phyloP scores from a whole-genome alignment of 495 filamentous ascomycete species.

The Tuber umbilicatum region DNA sequence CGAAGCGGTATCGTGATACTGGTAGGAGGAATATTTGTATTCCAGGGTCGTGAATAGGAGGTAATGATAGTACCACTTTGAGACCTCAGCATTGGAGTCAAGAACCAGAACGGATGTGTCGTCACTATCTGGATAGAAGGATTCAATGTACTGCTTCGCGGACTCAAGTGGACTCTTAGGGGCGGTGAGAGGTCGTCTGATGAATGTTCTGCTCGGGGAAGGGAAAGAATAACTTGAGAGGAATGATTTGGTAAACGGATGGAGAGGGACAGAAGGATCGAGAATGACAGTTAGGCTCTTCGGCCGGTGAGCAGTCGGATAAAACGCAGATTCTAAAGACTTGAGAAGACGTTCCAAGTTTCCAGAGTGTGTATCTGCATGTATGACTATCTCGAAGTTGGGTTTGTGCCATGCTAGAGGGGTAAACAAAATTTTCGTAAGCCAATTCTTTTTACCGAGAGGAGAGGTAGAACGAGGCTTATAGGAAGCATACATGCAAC shows the following conservation, averaged over 20 bases:
- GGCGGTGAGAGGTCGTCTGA: conserved; percentile 46
- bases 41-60: conserved; percentile 55
- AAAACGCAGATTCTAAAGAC: conserved; percentile 57
- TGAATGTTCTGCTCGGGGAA: conserved; percentile 49
- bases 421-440: conserved; percentile 14
- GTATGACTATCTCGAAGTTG: conserved; percentile 57
- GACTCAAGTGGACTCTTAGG: conserved; percentile 44
- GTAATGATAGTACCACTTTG: conserved; percentile 62
- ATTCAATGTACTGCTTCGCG: conserved; percentile 55
- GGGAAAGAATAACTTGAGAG: conserved; percentile 53
- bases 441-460: conserved; percentile 11
- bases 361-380: conserved; percentile 53
- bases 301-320: conserved; percentile 49
- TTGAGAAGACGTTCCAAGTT: conserved; percentile 56
- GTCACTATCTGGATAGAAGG: conserved; percentile 55
- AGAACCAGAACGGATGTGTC: conserved; percentile 57
- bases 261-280: conserved; percentile 53
- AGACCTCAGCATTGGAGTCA: conserved; percentile 57
- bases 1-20: conserved; percentile 35
- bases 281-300: conserved; percentile 51
- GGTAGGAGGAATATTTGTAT: conserved; percentile 55
- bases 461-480: conserved; percentile 6
- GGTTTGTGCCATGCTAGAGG: conserved; percentile 52
- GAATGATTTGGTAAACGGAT: conserved; percentile 49
- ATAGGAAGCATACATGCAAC: conserved; percentile 20